Conservation (phyloP, 805 yeast species). For the Ogataea methanolica region DNA sequence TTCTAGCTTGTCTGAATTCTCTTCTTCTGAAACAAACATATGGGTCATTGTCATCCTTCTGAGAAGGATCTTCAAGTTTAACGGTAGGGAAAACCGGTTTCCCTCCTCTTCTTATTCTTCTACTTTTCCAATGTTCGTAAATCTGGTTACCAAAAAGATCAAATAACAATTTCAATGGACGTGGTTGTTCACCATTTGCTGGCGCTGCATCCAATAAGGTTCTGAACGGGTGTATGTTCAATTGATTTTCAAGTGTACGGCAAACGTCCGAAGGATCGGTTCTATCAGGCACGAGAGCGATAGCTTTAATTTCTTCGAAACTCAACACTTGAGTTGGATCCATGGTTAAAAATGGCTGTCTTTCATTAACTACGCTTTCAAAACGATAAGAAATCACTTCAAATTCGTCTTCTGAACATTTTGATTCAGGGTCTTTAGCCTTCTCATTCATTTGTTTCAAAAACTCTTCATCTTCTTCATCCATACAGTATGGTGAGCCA, state of each 20-base stretch:
- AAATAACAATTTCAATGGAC: conserved; percentile 46
- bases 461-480: conserved; percentile 79
- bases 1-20: conserved; percentile 91
- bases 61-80: conserved; percentile 77
- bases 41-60: conserved; percentile 88
- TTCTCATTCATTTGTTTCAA: conserved; percentile 39
- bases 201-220: conserved; percentile 55
- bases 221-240: conserved; percentile 49
- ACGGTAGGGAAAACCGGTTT: conserved; percentile 66
- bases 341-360: conserved; percentile 83
- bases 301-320: conserved; percentile 61
- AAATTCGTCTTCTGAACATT: conserved; percentile 77
- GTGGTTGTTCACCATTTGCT: conserved; percentile 30
- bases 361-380: conserved; percentile 69
- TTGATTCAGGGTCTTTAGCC: conserved; percentile 25
- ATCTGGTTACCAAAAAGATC: conserved; percentile 59
- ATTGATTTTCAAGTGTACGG: conserved; percentile 49
- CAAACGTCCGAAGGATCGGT: conserved; percentile 56
- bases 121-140: conserved; percentile 75
- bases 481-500: conserved; percentile 85
- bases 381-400: conserved; percentile 71
- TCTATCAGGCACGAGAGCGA: conserved; percentile 38
- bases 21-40: conserved; percentile 94
- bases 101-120: conserved; percentile 71
- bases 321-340: conserved; percentile 75